Conservation (phyloP, 371 early-diverging fungal species). For the Syncephalis plumigaleata region DNA sequence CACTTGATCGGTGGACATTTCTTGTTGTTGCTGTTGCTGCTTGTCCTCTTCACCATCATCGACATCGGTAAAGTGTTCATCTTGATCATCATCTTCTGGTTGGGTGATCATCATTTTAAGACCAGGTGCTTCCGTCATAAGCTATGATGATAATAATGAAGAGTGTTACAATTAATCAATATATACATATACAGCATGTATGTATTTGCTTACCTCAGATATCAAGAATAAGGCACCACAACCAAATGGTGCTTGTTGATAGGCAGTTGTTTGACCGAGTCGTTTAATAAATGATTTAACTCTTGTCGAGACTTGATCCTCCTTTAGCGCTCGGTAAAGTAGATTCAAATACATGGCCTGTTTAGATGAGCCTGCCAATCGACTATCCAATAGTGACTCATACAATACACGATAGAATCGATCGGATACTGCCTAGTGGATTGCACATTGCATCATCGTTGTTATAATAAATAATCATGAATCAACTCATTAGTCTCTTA, state of each 20-base stretch:
- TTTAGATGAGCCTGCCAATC: slow-evolving; percentile 61
- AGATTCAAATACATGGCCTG: slow-evolving; percentile 88
- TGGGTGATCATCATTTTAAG: slow-evolving; percentile 30
- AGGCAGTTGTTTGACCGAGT: slow-evolving; percentile 57
- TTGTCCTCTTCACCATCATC: slow-evolving; percentile 23
- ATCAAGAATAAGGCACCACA: slow-evolving; percentile 74
- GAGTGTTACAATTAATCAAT: not conserved
- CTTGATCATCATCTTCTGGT: slow-evolving; percentile 54
- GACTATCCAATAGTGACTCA: slow-evolving; percentile 68
- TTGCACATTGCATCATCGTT: too few species aligned
- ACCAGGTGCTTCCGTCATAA: not conserved
- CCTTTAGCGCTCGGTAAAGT: slow-evolving; percentile 64
- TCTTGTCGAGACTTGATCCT: slow-evolving; percentile 48
- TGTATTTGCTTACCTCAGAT: slow-evolving; percentile 58
- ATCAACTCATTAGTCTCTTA: too few species aligned
- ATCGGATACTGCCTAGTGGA: slow-evolving; percentile 35
- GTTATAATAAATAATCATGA: too few species aligned
- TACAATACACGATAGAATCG: slow-evolving; percentile 84
- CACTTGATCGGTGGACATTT: too few species aligned
- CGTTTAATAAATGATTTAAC: slow-evolving; percentile 80
- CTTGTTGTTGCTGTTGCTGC: slow-evolving; percentile 5
- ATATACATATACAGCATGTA: not conserved
- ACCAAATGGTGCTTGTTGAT: slow-evolving; percentile 65
- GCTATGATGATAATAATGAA: not conserved
- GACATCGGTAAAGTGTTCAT: slow-evolving; percentile 28